Evolutionary conservation across 148 eudicot species (phyloP), one percentile per base, ranked within the genome.

Genomic region (Heliamphora exappendiculata): DNA sequence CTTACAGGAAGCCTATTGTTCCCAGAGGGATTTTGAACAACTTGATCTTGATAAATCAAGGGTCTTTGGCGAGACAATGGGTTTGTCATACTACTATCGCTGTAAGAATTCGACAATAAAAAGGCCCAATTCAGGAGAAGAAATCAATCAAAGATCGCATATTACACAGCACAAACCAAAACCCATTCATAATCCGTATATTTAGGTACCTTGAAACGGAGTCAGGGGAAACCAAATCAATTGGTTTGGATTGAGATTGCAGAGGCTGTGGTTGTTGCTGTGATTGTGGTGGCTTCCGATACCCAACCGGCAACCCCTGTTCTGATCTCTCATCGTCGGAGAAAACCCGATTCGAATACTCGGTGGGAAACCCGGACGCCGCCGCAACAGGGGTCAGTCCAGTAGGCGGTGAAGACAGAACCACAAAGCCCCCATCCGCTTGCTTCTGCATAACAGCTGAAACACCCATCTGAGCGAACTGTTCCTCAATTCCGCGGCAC

Each of bases 141-240:
- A n/a, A n/a, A n/a, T n/a, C n/a, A n/a, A 66, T 66, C 54, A 33
- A 37, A 11, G 16, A 42, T 62, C 19, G 22, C 34, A 16, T 4
- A 70, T 34, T 28, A 34, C 6, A 13, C n/a, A 53, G 29, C 47
- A 39, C 19, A 31, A 55, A 47, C 22, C 10, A n/a, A 3, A 50
- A 49, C 42, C 62, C 10, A 64, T 1, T 26, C 37, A 29, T 20
- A n/a, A 49, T 45, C 11, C 20, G 51, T 51, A 36, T 11, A 60
- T 33, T 55, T 6, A 8, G 47, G 31, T 87, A 91, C 98, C 98
- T 94, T 31, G 97, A 91, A 74, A 91, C 87, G 26, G 97, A 94
- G 81, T 87, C 95, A 47, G 97, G 94, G 16, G 98, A 91, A 51
- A 84, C 81, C 87, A 87, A 77, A 73, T 93, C 98, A 54, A 76